These are phyloP conservation scores for Thuja plicata DNA, from an alignment of 83 land plant species.

Conservation along the genomic window DNA sequence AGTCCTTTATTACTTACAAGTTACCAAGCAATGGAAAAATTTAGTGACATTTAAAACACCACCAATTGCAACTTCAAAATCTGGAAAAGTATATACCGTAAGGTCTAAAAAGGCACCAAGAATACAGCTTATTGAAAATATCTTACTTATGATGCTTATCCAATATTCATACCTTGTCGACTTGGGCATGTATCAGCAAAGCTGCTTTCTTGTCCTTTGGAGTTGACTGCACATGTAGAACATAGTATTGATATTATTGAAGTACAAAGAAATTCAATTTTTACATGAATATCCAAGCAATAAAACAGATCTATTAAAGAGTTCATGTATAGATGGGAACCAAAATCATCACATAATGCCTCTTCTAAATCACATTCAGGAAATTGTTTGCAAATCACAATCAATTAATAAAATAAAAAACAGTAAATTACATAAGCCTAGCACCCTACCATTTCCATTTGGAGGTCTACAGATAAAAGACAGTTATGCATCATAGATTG, in stretches of 20 bases:
- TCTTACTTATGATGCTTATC: background rate
- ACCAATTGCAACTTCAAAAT: too few species aligned
- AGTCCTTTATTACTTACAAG: background rate
- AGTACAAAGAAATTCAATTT: background rate
- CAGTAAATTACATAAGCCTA: background rate
- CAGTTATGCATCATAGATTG: background rate
- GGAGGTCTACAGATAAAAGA: background rate
- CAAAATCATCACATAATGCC: background rate
- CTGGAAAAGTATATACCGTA: background rate
- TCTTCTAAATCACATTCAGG: background rate
- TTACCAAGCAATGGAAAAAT: background rate
- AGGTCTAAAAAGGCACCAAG: background rate
- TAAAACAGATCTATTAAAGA: background rate
- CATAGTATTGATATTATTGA: background rate
- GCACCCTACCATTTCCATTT: background rate
- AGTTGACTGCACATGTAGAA: conserved; percentile 60
- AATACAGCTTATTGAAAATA: background rate
- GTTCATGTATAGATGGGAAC: background rate
- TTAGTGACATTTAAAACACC: background rate
- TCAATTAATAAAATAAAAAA: background rate
- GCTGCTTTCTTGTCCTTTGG: conserved; percentile 98
- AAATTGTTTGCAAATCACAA: background rate
- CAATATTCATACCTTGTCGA: conserved; percentile 72
- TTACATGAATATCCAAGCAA: background rate
- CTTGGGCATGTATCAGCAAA: conserved; percentile 82